Percentiles rank a stretch among this genome's conserved stretches.
phyloP scores from a whole-genome alignment of 305 asterid species.

The Coffea humblotiana region DNA sequence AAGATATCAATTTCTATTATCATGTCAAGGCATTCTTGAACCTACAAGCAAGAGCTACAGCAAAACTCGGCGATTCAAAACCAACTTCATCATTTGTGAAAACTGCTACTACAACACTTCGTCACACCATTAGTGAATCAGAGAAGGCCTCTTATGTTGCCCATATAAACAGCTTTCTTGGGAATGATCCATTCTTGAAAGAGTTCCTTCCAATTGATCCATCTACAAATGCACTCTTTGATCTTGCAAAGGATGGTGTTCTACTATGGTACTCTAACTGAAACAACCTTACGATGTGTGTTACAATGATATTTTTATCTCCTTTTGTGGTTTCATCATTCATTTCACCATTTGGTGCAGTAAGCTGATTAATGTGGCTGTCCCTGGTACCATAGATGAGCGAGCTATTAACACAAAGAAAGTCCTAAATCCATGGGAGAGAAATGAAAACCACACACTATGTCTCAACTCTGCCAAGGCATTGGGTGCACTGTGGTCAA shows the following conservation, averaged over 20 bases:
- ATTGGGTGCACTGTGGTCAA: conserved; percentile 94
- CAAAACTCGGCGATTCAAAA: conserved; percentile 55
- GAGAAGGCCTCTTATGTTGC: conserved; percentile 81
- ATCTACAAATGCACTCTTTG: conserved; percentile 68
- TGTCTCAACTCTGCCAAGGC: conserved; percentile 98
- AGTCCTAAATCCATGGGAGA: conserved; percentile 84
- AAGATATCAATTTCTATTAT: background rate
- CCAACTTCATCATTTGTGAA: conserved; percentile 71
- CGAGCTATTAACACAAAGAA: conserved; percentile 87
- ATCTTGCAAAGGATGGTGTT: conserved; percentile 89
- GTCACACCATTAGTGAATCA: conserved; percentile 81
- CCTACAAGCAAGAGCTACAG: conserved; percentile 63
- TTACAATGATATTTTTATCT: background rate
- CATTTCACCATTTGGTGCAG: conserved; percentile 43
- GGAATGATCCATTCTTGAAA: conserved; percentile 66
- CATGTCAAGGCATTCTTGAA: conserved; percentile 58
- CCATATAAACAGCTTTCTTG: conserved; percentile 84
- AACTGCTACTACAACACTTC: conserved; percentile 73
- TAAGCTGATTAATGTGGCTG: conserved; percentile 94
- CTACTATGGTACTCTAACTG: conserved; percentile 60
- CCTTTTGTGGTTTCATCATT: conserved; percentile 7
- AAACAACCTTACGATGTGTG: background rate
- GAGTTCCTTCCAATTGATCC: conserved; percentile 87
- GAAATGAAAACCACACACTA: conserved; percentile 85
- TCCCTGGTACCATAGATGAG: conserved; percentile 86